Conservation (phyloP, 2,329 filamentous ascomycete genomes). For the Aspergillus floridensis region DNA sequence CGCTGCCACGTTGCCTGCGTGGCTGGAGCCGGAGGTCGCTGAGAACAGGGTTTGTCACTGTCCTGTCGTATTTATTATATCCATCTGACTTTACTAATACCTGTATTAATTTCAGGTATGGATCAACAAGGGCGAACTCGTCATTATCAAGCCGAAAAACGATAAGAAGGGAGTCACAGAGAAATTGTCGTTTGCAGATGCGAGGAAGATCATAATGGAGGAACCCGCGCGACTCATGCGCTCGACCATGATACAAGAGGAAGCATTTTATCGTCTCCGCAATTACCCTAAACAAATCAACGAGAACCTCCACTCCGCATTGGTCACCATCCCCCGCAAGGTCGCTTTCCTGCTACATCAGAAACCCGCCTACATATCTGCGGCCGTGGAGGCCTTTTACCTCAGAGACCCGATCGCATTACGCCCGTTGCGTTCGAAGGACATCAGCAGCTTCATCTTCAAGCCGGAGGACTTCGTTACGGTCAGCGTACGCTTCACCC, state of each 20-base stretch:
- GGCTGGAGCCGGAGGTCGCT: slow-evolving; percentile 89
- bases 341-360: slow-evolving; percentile 75
- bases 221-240: slow-evolving; percentile 62
- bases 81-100: not conserved
- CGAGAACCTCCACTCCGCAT: slow-evolving; percentile 71
- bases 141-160: slow-evolving; percentile 63
- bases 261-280: slow-evolving; percentile 84
- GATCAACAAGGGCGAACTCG: slow-evolving; percentile 74
- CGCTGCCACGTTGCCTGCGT: slow-evolving; percentile 79
- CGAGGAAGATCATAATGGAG: slow-evolving; percentile 59
- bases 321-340: slow-evolving; percentile 74
- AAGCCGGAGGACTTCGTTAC: slow-evolving; percentile 75
- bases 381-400: slow-evolving; percentile 89
- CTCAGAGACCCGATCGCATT: slow-evolving; percentile 77
- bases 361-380: slow-evolving; percentile 72
- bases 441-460: slow-evolving; percentile 59
- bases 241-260: slow-evolving; percentile 73
- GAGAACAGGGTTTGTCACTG: slow-evolving; percentile 61
- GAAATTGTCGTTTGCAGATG: slow-evolving; percentile 62
- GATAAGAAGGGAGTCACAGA: slow-evolving; percentile 42
- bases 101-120: slow-evolving; percentile 58
- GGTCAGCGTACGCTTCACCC: slow-evolving; percentile 78
- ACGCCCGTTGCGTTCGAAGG: slow-evolving; percentile 62
- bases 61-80: not conserved
- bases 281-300: slow-evolving; percentile 77